Evolutionary conservation across 1,139 yeast species (phyloP), one percentile per base, ranked within the genome.

Genomic region (Torulaspora globosa): DNA sequence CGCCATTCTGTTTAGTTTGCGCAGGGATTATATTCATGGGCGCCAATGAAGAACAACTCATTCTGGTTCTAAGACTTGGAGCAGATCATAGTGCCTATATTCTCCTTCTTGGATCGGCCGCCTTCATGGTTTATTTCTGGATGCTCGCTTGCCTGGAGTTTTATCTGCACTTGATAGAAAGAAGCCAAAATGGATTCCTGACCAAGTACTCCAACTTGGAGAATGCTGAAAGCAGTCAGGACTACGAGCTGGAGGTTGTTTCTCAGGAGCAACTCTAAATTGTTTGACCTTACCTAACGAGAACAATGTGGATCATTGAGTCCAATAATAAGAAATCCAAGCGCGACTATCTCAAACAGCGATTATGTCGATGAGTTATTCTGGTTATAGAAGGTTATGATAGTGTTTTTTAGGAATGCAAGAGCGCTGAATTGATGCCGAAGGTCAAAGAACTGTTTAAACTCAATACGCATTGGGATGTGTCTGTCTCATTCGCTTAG

Each of bases 1-100:
- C 97, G 1, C 87, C 96, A 2, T 80, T 88, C 60, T 77, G 90
- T 49, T 73, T 90, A 44, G 76, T 88, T 1, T 76, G 85, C 52
- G 72, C 94, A 1, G 97, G 97, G 0, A 66, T 85, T 14, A 62
- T 86, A 54, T 90, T 90, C 63, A 88, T 89, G 96, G 79, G 87
- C 21, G 97, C 97, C 21, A 89, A 77, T 50, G 97, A 90, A 62
- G 96, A 90, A 63, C 96, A 90, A 60, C 71, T 90, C 59, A 69
- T 70, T 12, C 70, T 87, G 51, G 87, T 89, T 1, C 70, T 80
- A 47, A 82, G 80, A 53, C 72, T 85, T 56, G 88, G 89, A 3
- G 81, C 95, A 8, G 95, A 87, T 66, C 94, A 87, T 58, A 80
- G 92, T 39, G 80, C 95, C 0, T 90, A 90, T 63, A 76, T 86